Conservation (phyloP, 2,329 filamentous ascomycete species). For the Trichoderma aggressivum region DNA sequence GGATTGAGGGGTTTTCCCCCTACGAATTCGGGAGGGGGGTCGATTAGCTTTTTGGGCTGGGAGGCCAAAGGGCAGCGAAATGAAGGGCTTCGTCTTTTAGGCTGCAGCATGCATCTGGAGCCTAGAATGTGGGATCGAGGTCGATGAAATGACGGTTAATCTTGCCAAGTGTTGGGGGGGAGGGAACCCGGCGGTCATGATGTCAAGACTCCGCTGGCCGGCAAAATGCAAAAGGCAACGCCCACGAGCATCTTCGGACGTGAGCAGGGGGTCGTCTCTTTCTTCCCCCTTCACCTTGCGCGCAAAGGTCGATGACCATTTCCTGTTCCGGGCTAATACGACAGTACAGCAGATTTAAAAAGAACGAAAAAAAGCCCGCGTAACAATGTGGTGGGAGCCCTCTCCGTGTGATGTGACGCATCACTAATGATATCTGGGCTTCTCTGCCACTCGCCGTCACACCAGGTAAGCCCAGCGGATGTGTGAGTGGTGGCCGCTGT, state of each 20-base stretch:
- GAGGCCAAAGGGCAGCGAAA: background rate
- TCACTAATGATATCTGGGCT: background rate
- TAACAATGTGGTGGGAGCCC: background rate
- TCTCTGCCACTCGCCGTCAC: background rate
- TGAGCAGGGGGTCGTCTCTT: background rate
- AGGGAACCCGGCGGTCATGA: background rate
- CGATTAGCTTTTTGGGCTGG: background rate
- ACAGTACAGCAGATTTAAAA: background rate
- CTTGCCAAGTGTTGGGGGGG: background rate
- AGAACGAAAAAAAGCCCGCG: background rate
- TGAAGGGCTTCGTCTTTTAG: background rate
- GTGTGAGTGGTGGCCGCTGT: background rate
- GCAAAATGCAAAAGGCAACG: background rate
- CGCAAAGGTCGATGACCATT: background rate
- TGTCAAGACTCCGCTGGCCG: constrained; percentile 14
- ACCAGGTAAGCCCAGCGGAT: background rate
- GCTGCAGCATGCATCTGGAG: constrained; percentile 5
- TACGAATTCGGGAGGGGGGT: background rate
- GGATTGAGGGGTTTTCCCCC: background rate
- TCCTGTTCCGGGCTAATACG: background rate
- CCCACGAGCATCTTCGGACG: background rate
- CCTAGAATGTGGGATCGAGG: constrained; percentile 7
- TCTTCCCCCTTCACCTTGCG: background rate
- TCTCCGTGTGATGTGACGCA: background rate
- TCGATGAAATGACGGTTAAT: constrained; percentile 4